These are phyloP conservation scores for Diaporthe destruens DNA, from an alignment of 2,329 filamentous ascomycete species.

Conservation along the genomic window DNA sequence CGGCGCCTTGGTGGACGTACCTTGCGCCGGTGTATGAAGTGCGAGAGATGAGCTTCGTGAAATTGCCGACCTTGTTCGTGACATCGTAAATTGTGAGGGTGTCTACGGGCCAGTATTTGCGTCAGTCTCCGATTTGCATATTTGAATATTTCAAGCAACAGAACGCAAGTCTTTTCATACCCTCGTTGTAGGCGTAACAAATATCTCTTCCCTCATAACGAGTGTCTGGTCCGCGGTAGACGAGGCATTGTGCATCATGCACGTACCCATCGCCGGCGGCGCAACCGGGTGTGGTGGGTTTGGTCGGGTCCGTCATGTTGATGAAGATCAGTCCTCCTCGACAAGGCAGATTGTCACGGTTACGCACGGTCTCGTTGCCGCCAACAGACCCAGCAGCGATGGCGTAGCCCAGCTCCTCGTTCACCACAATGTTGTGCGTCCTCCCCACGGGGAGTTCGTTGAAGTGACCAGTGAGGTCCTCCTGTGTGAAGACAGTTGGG, in stretches of 20 bases:
- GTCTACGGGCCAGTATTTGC: not conserved
- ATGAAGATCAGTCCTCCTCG: conserved; percentile 68
- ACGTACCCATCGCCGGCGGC: conserved; percentile 68
- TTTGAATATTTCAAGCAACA: not conserved
- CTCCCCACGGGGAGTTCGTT: conserved; percentile 57
- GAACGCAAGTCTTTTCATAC: not conserved
- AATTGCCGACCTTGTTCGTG: conserved; percentile 58
- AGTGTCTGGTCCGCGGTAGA: conserved; percentile 63
- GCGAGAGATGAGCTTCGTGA: conserved; percentile 61
- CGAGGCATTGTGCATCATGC: conserved; percentile 71
- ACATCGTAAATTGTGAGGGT: conserved; percentile 65
- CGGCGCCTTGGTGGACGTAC: conserved; percentile 71
- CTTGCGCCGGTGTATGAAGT: conserved; percentile 68
- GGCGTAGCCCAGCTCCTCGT: conserved; percentile 57
- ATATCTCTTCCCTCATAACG: conserved; percentile 61
- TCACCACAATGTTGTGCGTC: conserved; percentile 61
- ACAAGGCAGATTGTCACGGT: conserved; percentile 50
- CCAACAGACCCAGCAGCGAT: conserved; percentile 59
- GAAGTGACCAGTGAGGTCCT: conserved; percentile 57
- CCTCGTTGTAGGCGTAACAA: conserved; percentile 56
- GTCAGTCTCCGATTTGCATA: not conserved
- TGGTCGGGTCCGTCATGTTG: conserved; percentile 66
- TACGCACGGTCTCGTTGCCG: conserved; percentile 51
- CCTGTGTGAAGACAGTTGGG: conserved; percentile 58
- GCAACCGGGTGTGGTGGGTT: conserved; percentile 66